These are phyloP conservation scores for Pyrenophora tritici-repentis DNA, from an alignment of 2,329 filamentous ascomycete species.

Conservation along the genomic window DNA sequence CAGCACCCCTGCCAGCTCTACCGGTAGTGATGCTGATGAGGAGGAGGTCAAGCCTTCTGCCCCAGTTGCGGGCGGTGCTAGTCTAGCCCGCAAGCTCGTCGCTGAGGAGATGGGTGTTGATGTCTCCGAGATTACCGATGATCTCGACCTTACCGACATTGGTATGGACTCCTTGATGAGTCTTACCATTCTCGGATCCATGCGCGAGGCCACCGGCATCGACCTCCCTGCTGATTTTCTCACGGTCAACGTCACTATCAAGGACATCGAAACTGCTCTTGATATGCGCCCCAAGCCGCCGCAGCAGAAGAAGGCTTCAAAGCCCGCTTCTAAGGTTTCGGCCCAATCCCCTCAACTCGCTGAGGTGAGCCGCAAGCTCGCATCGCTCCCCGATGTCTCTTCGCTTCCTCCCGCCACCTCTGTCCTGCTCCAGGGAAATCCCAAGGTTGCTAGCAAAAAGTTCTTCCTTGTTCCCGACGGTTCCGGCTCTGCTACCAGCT, in stretches of 20 bases:
- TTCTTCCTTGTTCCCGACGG: constrained; percentile 59
- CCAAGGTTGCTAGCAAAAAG: constrained; percentile 61
- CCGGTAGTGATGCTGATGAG: constrained; percentile 53
- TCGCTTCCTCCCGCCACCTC: constrained; percentile 56
- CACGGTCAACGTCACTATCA: constrained; percentile 64
- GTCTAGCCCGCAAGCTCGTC: constrained; percentile 55
- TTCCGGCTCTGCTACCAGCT: constrained; percentile 68
- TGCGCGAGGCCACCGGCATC: constrained; percentile 57
- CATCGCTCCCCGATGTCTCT: constrained; percentile 48
- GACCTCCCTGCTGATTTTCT: constrained; percentile 61
- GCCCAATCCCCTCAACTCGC: constrained; percentile 48
- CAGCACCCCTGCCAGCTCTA: constrained; percentile 57
- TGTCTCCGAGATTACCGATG: constrained; percentile 58
- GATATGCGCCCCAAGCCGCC: constrained; percentile 57
- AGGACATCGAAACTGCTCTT: constrained; percentile 68
- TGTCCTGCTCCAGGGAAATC: constrained; percentile 62
- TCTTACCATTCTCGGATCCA: constrained; percentile 56
- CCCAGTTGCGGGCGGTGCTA: constrained; percentile 48
- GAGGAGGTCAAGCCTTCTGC: constrained; percentile 40
- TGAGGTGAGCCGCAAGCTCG: constrained; percentile 56
- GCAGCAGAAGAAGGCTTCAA: constrained; percentile 35
- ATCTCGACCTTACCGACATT: constrained; percentile 65
- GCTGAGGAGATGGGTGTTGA: constrained; percentile 69
- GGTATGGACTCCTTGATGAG: constrained; percentile 61
- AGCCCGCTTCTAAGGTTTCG: constrained; percentile 24